phyloP scores from a whole-genome alignment of 495 filamentous ascomycete genomes.

The Aspergillus ellipticus region DNA sequence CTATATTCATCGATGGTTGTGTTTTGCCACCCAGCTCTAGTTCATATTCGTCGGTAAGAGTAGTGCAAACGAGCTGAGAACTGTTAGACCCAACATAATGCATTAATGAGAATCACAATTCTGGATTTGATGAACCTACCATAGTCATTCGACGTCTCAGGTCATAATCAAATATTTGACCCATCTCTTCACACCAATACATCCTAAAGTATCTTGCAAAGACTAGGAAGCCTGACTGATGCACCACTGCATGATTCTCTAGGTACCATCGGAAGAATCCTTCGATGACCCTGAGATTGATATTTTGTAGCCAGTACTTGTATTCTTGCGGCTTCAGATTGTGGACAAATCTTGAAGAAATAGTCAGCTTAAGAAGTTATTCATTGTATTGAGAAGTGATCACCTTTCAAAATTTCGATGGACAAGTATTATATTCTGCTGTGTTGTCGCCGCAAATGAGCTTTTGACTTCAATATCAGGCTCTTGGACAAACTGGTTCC shows the following conservation, averaged over 20 bases:
- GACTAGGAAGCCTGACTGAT: conserved; percentile 13
- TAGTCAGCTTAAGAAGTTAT: neutral
- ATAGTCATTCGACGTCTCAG: conserved; percentile 8
- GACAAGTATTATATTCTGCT: conserved; percentile 1
- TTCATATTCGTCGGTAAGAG: conserved; percentile 8
- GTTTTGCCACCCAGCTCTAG: conserved; percentile 13
- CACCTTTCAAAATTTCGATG: conserved; percentile 4
- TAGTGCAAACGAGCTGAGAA: conserved; percentile 1
- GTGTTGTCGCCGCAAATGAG: conserved; percentile 1
- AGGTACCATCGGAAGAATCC: conserved; percentile 15
- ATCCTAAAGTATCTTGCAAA: conserved; percentile 14
- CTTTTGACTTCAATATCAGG: conserved; percentile 5
- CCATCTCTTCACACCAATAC: conserved; percentile 12
- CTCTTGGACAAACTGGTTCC: conserved; percentile 12
- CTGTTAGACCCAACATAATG: neutral
- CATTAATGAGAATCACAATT: neutral
- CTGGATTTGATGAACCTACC: conserved; percentile 2
- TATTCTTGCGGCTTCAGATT: conserved; percentile 3
- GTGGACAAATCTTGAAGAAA: neutral
- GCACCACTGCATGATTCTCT: conserved; percentile 5
- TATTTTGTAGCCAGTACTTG: conserved; percentile 7
- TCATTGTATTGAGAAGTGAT: no score
- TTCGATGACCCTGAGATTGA: conserved; percentile 10
- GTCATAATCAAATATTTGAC: conserved; percentile 1
- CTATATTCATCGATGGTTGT: conserved; percentile 12